phyloP scores from a whole-genome alignment of 2,329 filamentous ascomycete species.

The Gaeumannomyces tritici region DNA sequence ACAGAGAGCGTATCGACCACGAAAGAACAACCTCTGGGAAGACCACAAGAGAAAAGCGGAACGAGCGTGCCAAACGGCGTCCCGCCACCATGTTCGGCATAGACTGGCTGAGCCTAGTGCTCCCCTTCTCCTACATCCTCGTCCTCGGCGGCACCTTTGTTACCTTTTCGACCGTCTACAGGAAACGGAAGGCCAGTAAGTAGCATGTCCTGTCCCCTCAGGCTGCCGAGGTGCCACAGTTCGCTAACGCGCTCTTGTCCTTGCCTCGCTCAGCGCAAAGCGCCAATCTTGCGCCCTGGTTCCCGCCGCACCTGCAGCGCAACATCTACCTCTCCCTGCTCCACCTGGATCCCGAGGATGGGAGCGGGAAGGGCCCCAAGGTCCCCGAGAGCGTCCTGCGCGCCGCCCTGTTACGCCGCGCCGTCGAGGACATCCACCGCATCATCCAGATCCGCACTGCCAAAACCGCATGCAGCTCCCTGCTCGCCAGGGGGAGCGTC shows the following conservation, averaged over 20 bases:
- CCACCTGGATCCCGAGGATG: constrained; percentile 57
- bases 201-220: constrained; percentile 11
- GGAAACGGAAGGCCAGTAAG: constrained; percentile 79
- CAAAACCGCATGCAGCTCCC: constrained; percentile 75
- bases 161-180: constrained; percentile 88
- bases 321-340: constrained; percentile 91
- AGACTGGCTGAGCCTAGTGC: constrained; percentile 75
- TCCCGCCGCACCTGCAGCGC: constrained; percentile 79
- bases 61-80: neutral
- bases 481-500: constrained; percentile 84
- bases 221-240: neutral
- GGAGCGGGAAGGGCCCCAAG: constrained; percentile 51
- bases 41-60: neutral
- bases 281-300: constrained; percentile 88
- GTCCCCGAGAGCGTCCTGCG: constrained; percentile 79
- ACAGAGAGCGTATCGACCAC: neutral
- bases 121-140: constrained; percentile 82
- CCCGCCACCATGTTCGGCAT: constrained; percentile 37
- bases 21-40: neutral
- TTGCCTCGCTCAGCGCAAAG: constrained; percentile 49
- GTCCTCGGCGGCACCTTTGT: constrained; percentile 82
- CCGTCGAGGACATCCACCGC: constrained; percentile 85
- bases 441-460: constrained; percentile 81
- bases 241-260: neutral
- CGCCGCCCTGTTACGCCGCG: constrained; percentile 79